phyloP scores from a whole-genome alignment of 1,284 basidiomycete genomes.

The Fomitiporia mediterranea region DNA sequence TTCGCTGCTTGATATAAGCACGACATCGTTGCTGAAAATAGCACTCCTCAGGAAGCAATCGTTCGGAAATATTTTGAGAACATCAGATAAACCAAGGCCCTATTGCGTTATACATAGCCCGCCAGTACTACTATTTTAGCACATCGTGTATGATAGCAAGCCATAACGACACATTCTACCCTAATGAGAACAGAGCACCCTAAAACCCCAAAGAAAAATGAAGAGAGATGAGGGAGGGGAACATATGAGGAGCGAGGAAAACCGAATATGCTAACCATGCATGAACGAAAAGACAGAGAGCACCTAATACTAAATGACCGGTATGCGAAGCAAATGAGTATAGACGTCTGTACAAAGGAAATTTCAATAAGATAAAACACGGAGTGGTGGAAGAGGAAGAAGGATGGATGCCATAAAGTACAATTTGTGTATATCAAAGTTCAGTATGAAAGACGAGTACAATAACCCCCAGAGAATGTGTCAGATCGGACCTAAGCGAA shows the following conservation, averaged over 20 bases:
- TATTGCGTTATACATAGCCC: neutral
- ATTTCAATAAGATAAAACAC: neutral
- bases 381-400: neutral
- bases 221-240: neutral
- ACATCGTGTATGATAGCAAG: conserved; percentile 8
- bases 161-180: neutral
- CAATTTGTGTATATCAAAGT: conserved; percentile 1
- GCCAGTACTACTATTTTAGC: neutral
- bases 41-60: too few species aligned
- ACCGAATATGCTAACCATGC: conserved; percentile 2
- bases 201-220: neutral
- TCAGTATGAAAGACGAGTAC: neutral
- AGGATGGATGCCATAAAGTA: conserved; percentile 7
- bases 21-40: too few species aligned
- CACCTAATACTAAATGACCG: neutral
- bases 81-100: too few species aligned
- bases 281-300: neutral
- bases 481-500: conserved; percentile 3
- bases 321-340: neutral
- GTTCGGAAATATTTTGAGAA: too few species aligned
- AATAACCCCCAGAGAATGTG: neutral
- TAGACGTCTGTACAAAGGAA: neutral
- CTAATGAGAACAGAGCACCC: neutral
- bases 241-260: too few species aligned
- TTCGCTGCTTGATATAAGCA: too few species aligned